phyloP scores from a whole-genome alignment of 352 stramenopile species.

The Pythium phragmiticola region DNA sequence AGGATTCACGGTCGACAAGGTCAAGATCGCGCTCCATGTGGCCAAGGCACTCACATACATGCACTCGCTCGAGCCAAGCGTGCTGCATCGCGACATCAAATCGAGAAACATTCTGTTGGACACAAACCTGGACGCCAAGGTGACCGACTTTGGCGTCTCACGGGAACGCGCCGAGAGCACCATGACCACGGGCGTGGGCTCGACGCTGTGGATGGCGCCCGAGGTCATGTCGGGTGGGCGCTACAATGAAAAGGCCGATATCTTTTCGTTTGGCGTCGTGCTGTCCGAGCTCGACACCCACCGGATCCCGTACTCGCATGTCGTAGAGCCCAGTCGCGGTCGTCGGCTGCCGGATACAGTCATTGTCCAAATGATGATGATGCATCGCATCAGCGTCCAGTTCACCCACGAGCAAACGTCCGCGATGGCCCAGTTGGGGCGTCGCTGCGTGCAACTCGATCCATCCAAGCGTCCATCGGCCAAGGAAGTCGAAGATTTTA shows the following conservation, averaged over 20 bases:
- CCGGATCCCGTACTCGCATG: slow-evolving; percentile 1
- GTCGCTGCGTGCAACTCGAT: slow-evolving; percentile 7
- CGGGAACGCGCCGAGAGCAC: slow-evolving; percentile 10
- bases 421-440: slow-evolving; percentile 10
- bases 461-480: slow-evolving; percentile 8
- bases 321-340: slow-evolving; percentile 6
- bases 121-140: slow-evolving; percentile 8
- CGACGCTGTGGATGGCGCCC: slow-evolving; percentile 28
- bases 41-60: slow-evolving; percentile 16
- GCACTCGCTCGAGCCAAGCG: slow-evolving; percentile 6
- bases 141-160: slow-evolving; percentile 20
- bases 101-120: slow-evolving; percentile 19
- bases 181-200: slow-evolving; percentile 18
- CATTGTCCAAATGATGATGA: slow-evolving; percentile 12
- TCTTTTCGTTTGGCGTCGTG: slow-evolving; percentile 18
- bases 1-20: slow-evolving; percentile 15
- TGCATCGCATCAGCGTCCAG: slow-evolving; percentile 10
- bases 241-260: slow-evolving; percentile 24
- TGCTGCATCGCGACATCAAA: slow-evolving; percentile 21
- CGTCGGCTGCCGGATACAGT: slow-evolving; percentile 13
- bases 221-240: slow-evolving; percentile 30
- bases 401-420: slow-evolving; percentile 11
- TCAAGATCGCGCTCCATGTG: slow-evolving; percentile 21
- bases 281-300: slow-evolving; percentile 13
- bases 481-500: slow-evolving; percentile 1